Evolutionary conservation across 805 yeast species (phyloP).

Genomic region (Yamadazyma paraphyllophila): DNA sequence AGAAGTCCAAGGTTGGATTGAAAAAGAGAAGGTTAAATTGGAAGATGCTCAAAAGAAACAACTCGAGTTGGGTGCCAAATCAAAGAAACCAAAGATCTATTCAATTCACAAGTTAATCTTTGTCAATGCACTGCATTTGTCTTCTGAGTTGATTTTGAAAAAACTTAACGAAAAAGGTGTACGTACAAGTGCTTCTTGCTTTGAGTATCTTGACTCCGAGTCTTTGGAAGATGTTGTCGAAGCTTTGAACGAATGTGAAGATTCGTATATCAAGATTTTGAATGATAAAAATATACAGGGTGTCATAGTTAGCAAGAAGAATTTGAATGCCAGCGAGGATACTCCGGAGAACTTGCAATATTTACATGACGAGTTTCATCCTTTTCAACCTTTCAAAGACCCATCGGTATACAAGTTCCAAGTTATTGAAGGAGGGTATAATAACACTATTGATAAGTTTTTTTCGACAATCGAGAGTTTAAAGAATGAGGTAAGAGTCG

Average conservation of each 20-base stretch:
- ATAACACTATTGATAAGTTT: conserved; percentile 76
- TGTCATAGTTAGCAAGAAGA: conserved; percentile 60
- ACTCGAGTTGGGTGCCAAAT: conserved; percentile 1
- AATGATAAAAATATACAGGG: conserved; percentile 46
- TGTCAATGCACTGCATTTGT: conserved; percentile 66
- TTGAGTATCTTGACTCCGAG: conserved; percentile 24
- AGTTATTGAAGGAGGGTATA: conserved; percentile 48
- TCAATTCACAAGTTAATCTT: conserved; percentile 72
- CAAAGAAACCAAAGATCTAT: conserved; percentile 44
- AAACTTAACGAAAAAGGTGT: conserved; percentile 47
- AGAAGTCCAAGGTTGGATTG: conserved; percentile 40
- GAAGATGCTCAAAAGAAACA: conserved; percentile 6
- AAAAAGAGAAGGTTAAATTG: conserved; percentile 28
- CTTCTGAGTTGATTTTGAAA: conserved; percentile 74
- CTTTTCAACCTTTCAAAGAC: conserved; percentile 53
- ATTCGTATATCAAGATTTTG: conserved; percentile 38
- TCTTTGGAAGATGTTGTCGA: conserved; percentile 31
- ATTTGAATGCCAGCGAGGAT: conserved; percentile 34
- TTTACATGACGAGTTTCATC: conserved; percentile 66
- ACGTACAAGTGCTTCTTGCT: conserved; percentile 41
- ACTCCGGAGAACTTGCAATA: conserved; percentile 39
- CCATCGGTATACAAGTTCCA: conserved; percentile 32
- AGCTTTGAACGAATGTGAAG: conserved; percentile 49
- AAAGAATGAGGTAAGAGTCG: conserved; percentile 69
- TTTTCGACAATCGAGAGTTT: conserved; percentile 84